These are phyloP conservation scores for Vishniacozyma victoriae DNA, from an alignment of 768 basidiomycete genomes.

Conservation along the genomic window DNA sequence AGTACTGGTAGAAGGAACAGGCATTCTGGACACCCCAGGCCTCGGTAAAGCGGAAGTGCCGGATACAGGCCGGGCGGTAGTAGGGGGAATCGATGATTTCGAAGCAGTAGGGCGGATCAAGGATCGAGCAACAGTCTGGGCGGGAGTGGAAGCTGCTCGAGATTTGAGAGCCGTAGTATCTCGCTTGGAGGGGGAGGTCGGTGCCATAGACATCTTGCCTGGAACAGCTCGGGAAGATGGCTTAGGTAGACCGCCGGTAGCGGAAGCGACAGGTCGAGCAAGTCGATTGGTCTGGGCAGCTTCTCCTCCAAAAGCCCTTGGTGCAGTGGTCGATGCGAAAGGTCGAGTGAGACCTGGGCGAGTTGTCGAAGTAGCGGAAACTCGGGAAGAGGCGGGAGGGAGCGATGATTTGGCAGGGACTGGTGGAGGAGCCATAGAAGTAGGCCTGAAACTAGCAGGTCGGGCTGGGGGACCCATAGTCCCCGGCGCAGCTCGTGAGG, in stretches of 20 bases:
- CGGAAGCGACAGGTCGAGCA: background rate
- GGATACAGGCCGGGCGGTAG: too few species aligned
- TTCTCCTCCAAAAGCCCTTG: background rate
- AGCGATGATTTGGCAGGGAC: too few species aligned
- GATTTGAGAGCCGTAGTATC: background rate
- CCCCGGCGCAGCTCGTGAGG: background rate
- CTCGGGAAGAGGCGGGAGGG: background rate
- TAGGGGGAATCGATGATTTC: background rate
- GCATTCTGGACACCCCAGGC: too few species aligned
- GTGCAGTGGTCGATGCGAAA: background rate
- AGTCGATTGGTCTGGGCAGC: background rate
- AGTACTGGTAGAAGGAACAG: too few species aligned
- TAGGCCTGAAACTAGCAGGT: background rate
- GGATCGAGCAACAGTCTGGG: background rate
- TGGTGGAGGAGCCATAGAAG: too few species aligned
- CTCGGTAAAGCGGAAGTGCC: too few species aligned
- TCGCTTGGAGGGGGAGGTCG: background rate
- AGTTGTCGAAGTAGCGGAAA: background rate
- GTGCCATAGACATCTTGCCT: background rate
- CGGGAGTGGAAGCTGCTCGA: background rate
- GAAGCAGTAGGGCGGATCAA: background rate
- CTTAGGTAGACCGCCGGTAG: constrained; percentile 1
- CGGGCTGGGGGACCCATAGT: background rate
- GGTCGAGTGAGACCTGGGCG: too few species aligned
- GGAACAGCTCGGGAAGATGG: constrained; percentile 7